A percentile compares a stretch with the other conserved stretches of the same genome.
phyloP scores from a whole-genome alignment of 495 filamentous ascomycete genomes.

The Talaromyces borbonicus region DNA sequence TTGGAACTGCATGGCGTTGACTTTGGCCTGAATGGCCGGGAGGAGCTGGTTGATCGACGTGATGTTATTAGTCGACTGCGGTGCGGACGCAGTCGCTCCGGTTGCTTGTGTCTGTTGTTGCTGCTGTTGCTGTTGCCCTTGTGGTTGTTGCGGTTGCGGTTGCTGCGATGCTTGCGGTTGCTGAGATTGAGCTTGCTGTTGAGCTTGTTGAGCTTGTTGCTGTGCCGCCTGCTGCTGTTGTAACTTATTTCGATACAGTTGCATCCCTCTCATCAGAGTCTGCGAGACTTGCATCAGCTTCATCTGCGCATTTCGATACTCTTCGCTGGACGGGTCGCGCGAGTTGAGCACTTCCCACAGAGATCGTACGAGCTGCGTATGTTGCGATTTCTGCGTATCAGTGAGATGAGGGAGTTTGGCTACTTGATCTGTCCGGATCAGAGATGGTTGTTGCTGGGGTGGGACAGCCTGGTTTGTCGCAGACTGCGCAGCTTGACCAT shows the following conservation, averaged over 20 bases:
- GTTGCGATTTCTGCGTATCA: conserved; percentile 55
- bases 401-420: conserved; percentile 40
- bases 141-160: conserved; percentile 13
- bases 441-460: conserved; percentile 33
- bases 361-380: conserved; percentile 49
- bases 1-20: conserved; percentile 35
- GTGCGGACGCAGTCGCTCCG: conserved; percentile 17
- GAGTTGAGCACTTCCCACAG: conserved; percentile 54
- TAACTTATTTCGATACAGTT: conserved; percentile 33
- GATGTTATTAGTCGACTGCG: conserved; percentile 29
- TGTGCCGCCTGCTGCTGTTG: conserved; percentile 33
- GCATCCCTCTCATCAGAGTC: conserved; percentile 50
- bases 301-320: conserved; percentile 51
- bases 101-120: conserved; percentile 10
- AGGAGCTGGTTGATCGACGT: conserved; percentile 31
- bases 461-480: conserved; percentile 23
- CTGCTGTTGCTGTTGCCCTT: conserved; percentile 15
- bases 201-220: conserved; percentile 24
- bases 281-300: conserved; percentile 57
- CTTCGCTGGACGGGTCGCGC: conserved; percentile 40
- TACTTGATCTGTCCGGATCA: conserved; percentile 44
- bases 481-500: conserved; percentile 8
- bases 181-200: conserved; percentile 18
- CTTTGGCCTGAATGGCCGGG: conserved; percentile 36
- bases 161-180: conserved; percentile 23